These are phyloP conservation scores for Colletotrichum coccodes DNA, from an alignment of 2,329 filamentous ascomycete species.

Conservation along the genomic window DNA sequence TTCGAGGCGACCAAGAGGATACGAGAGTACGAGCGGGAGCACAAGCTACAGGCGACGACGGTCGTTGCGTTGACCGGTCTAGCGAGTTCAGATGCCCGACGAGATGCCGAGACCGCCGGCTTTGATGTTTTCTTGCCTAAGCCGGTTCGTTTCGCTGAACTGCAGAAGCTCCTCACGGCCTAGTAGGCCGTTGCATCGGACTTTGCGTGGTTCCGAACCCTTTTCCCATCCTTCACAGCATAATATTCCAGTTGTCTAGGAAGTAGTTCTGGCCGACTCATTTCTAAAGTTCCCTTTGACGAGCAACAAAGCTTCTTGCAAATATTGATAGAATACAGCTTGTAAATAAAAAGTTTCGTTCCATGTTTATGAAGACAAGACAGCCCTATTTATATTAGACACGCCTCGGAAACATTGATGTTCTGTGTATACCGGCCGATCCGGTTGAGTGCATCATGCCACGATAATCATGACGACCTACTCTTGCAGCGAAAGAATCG, in stretches of 20 bases:
- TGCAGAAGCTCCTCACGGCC: conserved; percentile 47
- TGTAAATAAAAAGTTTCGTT: background rate
- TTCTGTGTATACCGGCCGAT: background rate
- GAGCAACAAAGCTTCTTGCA: background rate
- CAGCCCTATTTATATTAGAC: too few species aligned
- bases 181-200: background rate
- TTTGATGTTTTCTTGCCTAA: conserved; percentile 63
- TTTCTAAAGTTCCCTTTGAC: background rate
- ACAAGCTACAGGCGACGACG: conserved; percentile 50
- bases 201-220: background rate
- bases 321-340: background rate
- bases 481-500: background rate
- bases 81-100: conserved; percentile 57
- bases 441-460: background rate
- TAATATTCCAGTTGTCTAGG: background rate
- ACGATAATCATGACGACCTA: background rate
- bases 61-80: conserved; percentile 64
- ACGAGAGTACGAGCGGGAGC: conserved; percentile 56
- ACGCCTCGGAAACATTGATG: background rate
- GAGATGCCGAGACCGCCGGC: conserved; percentile 59
- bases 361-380: background rate
- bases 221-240: background rate
- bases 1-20: conserved; percentile 60
- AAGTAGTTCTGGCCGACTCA: background rate
- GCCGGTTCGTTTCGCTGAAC: conserved; percentile 55